Conservation (phyloP, 805 yeast species). For the Vanderwaltozyma yarrowii region DNA sequence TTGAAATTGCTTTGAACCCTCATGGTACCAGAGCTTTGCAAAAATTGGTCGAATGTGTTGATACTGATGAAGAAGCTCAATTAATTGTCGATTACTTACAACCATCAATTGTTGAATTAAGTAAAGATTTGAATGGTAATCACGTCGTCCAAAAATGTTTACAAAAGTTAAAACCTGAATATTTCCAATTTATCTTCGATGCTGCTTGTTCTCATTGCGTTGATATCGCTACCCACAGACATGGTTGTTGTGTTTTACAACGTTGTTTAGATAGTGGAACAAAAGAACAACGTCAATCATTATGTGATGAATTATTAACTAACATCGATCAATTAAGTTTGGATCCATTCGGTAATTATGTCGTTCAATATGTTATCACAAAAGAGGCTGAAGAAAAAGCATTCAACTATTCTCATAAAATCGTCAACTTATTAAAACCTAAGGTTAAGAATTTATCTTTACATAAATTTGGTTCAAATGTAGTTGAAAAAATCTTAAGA, state of each 20-base stretch:
- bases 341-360: constrained; percentile 96
- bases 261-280: constrained; percentile 89
- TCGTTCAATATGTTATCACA: constrained; percentile 79
- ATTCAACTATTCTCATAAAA: constrained; percentile 24
- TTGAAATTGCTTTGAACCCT: constrained; percentile 77
- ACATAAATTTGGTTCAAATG: constrained; percentile 90
- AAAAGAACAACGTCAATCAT: constrained; percentile 51
- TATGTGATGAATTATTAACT: constrained; percentile 58
- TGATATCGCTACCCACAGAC: constrained; percentile 87
- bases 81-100: constrained; percentile 50
- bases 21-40: constrained; percentile 97
- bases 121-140: constrained; percentile 89
- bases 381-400: constrained; percentile 29
- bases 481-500: constrained; percentile 77
- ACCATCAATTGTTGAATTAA: constrained; percentile 65
- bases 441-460: constrained; percentile 45
- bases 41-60: constrained; percentile 75
- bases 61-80: constrained; percentile 59
- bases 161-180: constrained; percentile 54
- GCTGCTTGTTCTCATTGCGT: constrained; percentile 66
- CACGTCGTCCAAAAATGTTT: constrained; percentile 93
- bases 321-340: constrained; percentile 61
- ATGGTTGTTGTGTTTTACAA: constrained; percentile 95
- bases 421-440: constrained; percentile 28
- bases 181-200: constrained; percentile 82